Percentiles rank a stretch among this genome's conserved stretches.
Conservation (phyloP, 2,329 filamentous ascomycete genomes). For the Pseudogymnoascus sp. region DNA sequence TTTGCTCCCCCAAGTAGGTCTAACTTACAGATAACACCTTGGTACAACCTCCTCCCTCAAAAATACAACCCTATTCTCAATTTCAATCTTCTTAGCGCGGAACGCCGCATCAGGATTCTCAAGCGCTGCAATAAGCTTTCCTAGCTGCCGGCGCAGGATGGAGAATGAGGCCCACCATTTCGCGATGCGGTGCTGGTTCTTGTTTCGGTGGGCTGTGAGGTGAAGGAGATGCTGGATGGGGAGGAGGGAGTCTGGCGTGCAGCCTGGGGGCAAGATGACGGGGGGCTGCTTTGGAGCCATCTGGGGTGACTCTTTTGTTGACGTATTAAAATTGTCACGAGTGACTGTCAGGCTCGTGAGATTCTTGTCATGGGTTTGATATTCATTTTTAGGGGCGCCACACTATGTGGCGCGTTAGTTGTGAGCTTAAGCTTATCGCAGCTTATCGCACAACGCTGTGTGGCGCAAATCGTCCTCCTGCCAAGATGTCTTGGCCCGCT, state of each 20-base stretch:
- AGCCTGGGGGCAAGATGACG: neutral
- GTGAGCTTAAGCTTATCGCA: neutral
- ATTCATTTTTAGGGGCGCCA: constrained; percentile 4
- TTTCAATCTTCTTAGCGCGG: constrained; percentile 29
- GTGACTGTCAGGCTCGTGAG: neutral
- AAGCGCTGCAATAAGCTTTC: constrained; percentile 42
- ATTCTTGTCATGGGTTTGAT: constrained; percentile 5
- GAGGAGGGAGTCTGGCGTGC: constrained; percentile 25
- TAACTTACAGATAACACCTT: constrained; percentile 39
- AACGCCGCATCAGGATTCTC: constrained; percentile 33
- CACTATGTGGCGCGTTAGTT: neutral
- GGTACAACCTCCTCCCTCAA: constrained; percentile 35
- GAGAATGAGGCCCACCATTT: constrained; percentile 76
- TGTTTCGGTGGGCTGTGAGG: constrained; percentile 74
- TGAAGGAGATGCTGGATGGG: constrained; percentile 52
- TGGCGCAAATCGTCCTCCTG: constrained; percentile 1
- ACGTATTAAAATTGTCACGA: neutral
- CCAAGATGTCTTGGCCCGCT: constrained; percentile 7
- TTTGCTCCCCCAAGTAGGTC: neutral
- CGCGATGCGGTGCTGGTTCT: constrained; percentile 77
- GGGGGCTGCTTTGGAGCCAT: constrained; percentile 9
- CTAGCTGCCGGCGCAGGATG: constrained; percentile 60
- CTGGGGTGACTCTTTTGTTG: neutral
- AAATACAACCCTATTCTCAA: constrained; percentile 29
- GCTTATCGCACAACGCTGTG: neutral